These are phyloP conservation scores for Aspergillus arachidicola DNA, from an alignment of 2,329 filamentous ascomycete species.

Conservation along the genomic window DNA sequence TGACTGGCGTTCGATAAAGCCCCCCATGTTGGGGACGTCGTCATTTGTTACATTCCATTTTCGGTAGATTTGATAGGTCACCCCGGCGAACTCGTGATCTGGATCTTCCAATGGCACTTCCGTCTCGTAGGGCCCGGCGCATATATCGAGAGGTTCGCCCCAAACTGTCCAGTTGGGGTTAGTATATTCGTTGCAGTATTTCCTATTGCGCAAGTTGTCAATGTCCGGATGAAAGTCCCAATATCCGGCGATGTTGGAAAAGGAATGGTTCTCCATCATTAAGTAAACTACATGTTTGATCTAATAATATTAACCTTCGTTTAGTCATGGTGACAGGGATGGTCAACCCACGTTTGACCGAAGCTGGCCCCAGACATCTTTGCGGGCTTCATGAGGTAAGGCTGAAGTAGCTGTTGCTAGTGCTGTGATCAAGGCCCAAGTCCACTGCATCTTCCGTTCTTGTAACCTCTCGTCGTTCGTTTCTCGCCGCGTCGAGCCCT, in stretches of 20 bases:
- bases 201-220: constrained; percentile 37
- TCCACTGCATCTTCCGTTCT: constrained; percentile 22
- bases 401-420: constrained; percentile 21
- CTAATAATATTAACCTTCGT: constrained; percentile 17
- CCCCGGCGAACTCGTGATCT: constrained; percentile 37
- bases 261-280: constrained; percentile 44
- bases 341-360: constrained; percentile 27
- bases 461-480: not conserved
- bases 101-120: constrained; percentile 41
- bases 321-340: not conserved
- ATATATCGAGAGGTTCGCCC: constrained; percentile 39
- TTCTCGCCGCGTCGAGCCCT: not conserved
- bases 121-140: constrained; percentile 37
- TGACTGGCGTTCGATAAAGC: constrained; percentile 44
- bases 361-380: constrained; percentile 23
- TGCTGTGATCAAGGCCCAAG: constrained; percentile 13
- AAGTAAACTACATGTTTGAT: constrained; percentile 42
- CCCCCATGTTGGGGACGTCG: constrained; percentile 41
- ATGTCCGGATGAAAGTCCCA: constrained; percentile 42
- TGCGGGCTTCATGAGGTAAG: constrained; percentile 17
- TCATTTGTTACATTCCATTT: constrained; percentile 40
- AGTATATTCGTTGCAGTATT: constrained; percentile 43
- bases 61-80: constrained; percentile 41
- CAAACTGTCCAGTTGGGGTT: constrained; percentile 43
- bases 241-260: constrained; percentile 45